Base-by-base conservation (phyloP, 163 green algal species). In the Trebouxia gelatinosa region DNA sequence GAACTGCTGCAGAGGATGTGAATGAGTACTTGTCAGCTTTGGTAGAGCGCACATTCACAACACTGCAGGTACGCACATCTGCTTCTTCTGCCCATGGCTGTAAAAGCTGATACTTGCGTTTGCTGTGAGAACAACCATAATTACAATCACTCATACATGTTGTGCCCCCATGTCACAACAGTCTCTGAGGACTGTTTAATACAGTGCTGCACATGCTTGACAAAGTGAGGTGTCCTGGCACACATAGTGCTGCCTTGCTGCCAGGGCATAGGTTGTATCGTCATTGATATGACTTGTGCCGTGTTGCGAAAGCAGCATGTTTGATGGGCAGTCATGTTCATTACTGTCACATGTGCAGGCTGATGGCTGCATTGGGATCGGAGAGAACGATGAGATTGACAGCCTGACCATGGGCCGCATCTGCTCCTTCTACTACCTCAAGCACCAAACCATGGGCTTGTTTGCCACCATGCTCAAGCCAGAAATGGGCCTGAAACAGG, bases 361-460 rank as follows among this genome's bases (percentile, higher is more conserved):
- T 9, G 43, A 54, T 54, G 43, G 43, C 43, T 54, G 43, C 43
- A 54, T 54, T 13, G 13, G 43, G 11, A 54, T 54, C 43, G 91
- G 91, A 26, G 91, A 93, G 35, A 88, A 83, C 61, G 79, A 81
- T 5, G 57, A 34, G 0, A 79, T 97, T 54, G 51, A 78, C 32
- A 17, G 90, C 4, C 83, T 90, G 38, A 85, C 86, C 7, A 79
- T 91, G 57, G 93, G 94, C 28, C 86, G 87, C 62, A 92, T 98
- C 26, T 91, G 92, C 0, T 95, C 89, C 50, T 94, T 94, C 74
- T 98, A 98, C 87, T 99, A 98, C 90, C 89, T 98, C 54, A 82
- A 90, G 19, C 91, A 98, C 87, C 79, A 84, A 19, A 98, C 94
- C 35, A 92, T 95, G 82, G 84, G 75, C 9, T 82, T 91, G n/a